Conservation (phyloP, 768 basidiomycete species). For the Lactifluus volemus region DNA sequence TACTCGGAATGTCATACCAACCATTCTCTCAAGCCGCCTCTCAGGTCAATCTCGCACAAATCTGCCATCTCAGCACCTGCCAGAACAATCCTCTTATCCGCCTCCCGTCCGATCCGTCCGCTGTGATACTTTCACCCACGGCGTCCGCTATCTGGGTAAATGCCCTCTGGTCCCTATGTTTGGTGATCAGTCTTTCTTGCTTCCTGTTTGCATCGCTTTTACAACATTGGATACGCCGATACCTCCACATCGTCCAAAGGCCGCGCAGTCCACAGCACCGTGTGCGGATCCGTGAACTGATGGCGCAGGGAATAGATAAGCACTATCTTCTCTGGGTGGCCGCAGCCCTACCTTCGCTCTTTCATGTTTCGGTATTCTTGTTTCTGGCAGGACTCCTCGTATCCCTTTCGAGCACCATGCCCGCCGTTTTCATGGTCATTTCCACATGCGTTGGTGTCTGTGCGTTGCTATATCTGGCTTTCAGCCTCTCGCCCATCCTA, state of each 20-base stretch:
- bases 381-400: not conserved
- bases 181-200: not conserved
- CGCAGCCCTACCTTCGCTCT: not conserved
- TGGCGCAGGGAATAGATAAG: not conserved
- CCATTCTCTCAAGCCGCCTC: not conserved
- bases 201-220: not conserved
- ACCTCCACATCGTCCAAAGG: not conserved
- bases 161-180: not conserved
- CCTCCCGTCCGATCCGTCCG: not conserved
- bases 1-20: not conserved
- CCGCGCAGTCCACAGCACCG: not conserved
- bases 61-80: not conserved
- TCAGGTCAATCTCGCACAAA: not conserved
- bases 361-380: not conserved
- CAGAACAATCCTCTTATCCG: not conserved
- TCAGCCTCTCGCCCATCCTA: too few relatives aligned
- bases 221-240: slow-evolving; percentile 2
- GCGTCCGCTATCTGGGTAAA: not conserved
- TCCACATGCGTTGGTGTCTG: not conserved
- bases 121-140: not conserved
- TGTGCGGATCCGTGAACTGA: not conserved
- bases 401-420: not conserved
- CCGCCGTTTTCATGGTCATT: not conserved
- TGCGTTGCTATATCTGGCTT: not conserved
- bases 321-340: not conserved